phyloP scores from a whole-genome alignment of 2,329 filamentous ascomycete genomes.

The Proliferodiscus dingleyae region DNA sequence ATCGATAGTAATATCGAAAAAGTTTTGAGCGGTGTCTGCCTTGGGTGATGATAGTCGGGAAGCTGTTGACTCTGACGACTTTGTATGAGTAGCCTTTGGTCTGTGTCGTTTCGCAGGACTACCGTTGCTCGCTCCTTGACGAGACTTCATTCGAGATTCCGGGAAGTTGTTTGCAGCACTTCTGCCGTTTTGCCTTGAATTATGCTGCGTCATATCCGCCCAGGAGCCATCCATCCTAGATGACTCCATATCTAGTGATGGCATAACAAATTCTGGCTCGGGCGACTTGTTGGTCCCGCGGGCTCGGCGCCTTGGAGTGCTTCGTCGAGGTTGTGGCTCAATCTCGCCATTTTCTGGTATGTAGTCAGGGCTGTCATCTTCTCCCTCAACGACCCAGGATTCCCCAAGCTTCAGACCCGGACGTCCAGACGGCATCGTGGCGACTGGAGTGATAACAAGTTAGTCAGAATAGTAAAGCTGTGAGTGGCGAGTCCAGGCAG shows the following conservation, averaged over 20 bases:
- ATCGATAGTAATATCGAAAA: slow-evolving; percentile 20
- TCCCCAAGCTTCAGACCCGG: slow-evolving; percentile 24
- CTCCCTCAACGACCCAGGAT: slow-evolving; percentile 31
- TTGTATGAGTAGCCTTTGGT: slow-evolving; percentile 4
- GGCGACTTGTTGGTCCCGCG: slow-evolving; percentile 24
- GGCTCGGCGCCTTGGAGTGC: slow-evolving; percentile 17
- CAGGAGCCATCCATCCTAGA: slow-evolving; percentile 30
- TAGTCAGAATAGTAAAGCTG: neutral
- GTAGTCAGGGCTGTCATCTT: slow-evolving; percentile 19
- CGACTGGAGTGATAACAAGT: neutral
- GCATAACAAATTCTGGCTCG: slow-evolving; percentile 32
- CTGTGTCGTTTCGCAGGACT: slow-evolving; percentile 22
- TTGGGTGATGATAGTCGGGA: neutral
- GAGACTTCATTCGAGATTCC: slow-evolving; percentile 19
- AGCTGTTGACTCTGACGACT: neutral
- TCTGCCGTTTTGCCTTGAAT: slow-evolving; percentile 11
- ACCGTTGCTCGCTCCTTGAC: slow-evolving; percentile 11
- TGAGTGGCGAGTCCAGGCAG: neutral
- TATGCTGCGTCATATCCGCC: slow-evolving; percentile 20
- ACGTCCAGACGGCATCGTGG: slow-evolving; percentile 19
- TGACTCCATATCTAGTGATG: slow-evolving; percentile 27
- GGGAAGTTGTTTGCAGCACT: slow-evolving; percentile 12
- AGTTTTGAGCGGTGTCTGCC: slow-evolving; percentile 10
- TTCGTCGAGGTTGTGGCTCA: slow-evolving; percentile 7
- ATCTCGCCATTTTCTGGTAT: slow-evolving; percentile 19